Evolutionary conservation across 306 rosid genomes (phyloP).

Genomic region (Canavalia gladiata): DNA sequence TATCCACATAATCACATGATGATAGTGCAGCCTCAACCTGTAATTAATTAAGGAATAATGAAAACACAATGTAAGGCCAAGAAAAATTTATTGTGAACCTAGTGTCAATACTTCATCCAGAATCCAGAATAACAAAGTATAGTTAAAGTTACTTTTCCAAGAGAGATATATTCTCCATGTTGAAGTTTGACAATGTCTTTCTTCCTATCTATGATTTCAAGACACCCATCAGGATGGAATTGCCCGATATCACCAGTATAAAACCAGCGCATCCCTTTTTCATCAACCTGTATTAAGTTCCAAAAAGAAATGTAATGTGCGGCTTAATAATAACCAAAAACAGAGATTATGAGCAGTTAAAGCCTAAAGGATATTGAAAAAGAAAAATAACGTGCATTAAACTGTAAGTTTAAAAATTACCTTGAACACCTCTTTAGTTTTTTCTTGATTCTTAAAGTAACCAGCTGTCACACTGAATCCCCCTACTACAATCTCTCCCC

Average conservation of each 20-base stretch:
- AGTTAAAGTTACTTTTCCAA: constrained; percentile 77
- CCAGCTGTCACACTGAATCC: constrained; percentile 87
- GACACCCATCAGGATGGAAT: constrained; percentile 93
- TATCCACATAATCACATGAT: constrained; percentile 73
- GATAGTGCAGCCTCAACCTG: constrained; percentile 89
- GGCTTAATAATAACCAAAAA: constrained; percentile 38
- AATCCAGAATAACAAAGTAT: constrained; percentile 10
- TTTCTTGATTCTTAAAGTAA: constrained; percentile 83
- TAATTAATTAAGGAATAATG: constrained; percentile 41
- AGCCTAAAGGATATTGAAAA: constrained; percentile 21
- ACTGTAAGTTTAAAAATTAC: constrained; percentile 50
- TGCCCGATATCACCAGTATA: constrained; percentile 83
- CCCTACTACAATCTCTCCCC: constrained; percentile 91
- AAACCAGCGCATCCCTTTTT: constrained; percentile 90
- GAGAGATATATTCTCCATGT: constrained; percentile 94
- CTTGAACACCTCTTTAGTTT: constrained; percentile 88
- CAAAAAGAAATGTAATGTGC: constrained; percentile 21
- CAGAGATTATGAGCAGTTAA: constrained; percentile 5
- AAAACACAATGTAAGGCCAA: constrained; percentile 37
- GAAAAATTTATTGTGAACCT: constrained; percentile 30
- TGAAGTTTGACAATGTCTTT: constrained; percentile 98
- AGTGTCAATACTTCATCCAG: constrained; percentile 3
- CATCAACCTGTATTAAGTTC: constrained; percentile 67
- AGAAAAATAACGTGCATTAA: constrained; percentile 14
- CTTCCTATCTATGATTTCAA: constrained; percentile 91